A percentile compares a stretch with the other conserved stretches of the same genome.
phyloP scores from a whole-genome alignment of 495 filamentous ascomycete genomes.

The Hypoxylon cercidicola region DNA sequence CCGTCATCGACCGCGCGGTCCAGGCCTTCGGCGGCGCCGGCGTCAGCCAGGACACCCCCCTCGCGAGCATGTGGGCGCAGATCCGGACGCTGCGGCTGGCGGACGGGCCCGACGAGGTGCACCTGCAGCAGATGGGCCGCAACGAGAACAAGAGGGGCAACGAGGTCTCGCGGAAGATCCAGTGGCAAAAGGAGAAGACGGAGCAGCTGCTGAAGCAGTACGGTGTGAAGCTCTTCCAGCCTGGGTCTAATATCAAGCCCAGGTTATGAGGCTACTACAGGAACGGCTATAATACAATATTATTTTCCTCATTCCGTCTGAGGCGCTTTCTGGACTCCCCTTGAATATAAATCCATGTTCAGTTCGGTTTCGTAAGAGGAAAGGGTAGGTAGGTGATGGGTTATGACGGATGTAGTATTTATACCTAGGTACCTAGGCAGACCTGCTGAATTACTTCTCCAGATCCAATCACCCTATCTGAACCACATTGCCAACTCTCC shows the following conservation, averaged over 20 bases:
- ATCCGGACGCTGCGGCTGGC: constrained; percentile 85
- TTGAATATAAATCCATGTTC: too few relatives aligned
- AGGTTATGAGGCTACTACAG: constrained; percentile 52
- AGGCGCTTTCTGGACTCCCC: too few relatives aligned
- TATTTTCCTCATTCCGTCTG: too few relatives aligned
- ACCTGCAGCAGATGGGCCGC: constrained; percentile 88
- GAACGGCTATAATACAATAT: too few relatives aligned
- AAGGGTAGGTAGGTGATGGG: too few relatives aligned
- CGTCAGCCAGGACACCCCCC: constrained; percentile 88
- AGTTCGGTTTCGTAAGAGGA: too few relatives aligned
- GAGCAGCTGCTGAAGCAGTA: constrained; percentile 72
- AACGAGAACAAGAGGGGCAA: constrained; percentile 80
- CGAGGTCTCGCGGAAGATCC: constrained; percentile 70
- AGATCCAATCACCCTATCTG: too few relatives aligned
- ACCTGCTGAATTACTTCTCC: too few relatives aligned
- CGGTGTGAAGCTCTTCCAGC: constrained; percentile 60
- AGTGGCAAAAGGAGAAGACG: constrained; percentile 70
- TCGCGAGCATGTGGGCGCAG: constrained; percentile 86
- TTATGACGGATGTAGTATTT: too few relatives aligned
- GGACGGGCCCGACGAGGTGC: constrained; percentile 94
- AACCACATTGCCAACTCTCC: too few relatives aligned
- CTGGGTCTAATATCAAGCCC: constrained; percentile 63
- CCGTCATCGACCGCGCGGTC: constrained; percentile 86
- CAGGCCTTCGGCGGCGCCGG: constrained; percentile 88
- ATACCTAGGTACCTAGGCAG: too few relatives aligned